Evolutionary conservation across 441 rosid species (phyloP).

Genomic region (Eruca vesicaria): DNA sequence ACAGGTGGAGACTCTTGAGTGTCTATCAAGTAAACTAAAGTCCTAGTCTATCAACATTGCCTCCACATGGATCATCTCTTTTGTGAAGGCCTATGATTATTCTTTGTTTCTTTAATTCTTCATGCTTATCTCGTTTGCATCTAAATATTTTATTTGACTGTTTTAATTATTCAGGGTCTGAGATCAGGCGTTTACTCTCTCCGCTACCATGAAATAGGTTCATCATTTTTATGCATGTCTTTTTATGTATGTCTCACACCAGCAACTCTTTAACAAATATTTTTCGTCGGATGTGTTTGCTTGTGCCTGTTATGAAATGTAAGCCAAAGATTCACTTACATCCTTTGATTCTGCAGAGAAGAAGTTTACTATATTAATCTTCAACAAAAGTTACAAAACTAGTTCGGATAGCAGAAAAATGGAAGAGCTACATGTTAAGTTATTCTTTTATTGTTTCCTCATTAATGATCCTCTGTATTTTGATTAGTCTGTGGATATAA

Average conservation of each 20-base stretch:
- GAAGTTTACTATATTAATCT: no score
- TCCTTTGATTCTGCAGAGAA: neutral
- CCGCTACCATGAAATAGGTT: neutral
- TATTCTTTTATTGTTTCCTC: no score
- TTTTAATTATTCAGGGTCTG: neutral
- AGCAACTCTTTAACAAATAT: no score
- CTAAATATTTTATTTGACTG: neutral
- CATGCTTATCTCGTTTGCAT: neutral
- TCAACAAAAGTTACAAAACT: no score
- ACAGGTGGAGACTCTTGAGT: neutral
- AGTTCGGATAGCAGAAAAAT: neutral
- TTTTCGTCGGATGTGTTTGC: no score
- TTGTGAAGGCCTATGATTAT: neutral
- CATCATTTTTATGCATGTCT: neutral
- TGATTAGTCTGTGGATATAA: no score
- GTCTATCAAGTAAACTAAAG: neutral
- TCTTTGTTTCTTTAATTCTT: neutral
- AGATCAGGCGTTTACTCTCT: neutral
- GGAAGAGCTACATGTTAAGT: no score
- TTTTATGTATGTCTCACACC: no score
- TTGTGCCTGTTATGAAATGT: no score
- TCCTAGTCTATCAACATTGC: neutral
- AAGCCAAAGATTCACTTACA: neutral
- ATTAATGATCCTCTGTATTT: no score
- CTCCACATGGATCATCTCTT: neutral